Conservation (phyloP, 768 basidiomycete species). For the Tricholoma hemisulphureum region DNA sequence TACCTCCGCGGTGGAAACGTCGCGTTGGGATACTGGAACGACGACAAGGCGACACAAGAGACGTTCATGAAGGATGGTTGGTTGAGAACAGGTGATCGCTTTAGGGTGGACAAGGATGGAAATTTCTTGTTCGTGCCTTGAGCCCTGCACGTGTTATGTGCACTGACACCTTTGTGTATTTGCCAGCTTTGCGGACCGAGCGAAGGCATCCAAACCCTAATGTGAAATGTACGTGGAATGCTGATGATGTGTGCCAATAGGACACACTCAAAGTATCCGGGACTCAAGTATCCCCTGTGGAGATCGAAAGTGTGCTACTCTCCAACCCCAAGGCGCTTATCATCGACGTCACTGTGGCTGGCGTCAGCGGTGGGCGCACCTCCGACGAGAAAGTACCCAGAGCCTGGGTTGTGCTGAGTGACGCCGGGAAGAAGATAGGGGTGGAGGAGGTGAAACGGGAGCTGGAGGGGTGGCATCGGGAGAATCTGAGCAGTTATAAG, state of each 20-base stretch:
- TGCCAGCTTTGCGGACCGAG: constrained; percentile 67
- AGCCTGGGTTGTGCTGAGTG: constrained; percentile 74
- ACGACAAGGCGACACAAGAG: constrained; percentile 61
- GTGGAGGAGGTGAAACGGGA: constrained; percentile 36
- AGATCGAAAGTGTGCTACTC: constrained; percentile 68
- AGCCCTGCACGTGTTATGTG: too few relatives aligned
- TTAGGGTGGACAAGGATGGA: constrained; percentile 57
- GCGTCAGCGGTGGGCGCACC: constrained; percentile 69
- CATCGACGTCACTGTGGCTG: constrained; percentile 67
- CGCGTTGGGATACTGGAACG: constrained; percentile 70
- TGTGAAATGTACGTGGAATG: too few relatives aligned
- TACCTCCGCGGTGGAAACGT: constrained; percentile 50
- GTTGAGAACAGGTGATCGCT: constrained; percentile 73
- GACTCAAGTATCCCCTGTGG: constrained; percentile 74
- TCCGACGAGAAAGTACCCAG: constrained; percentile 72
- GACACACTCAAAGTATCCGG: constrained; percentile 83
- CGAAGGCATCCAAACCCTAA: constrained; percentile 52
- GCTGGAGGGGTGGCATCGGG: constrained; percentile 60
- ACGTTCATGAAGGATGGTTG: constrained; percentile 68
- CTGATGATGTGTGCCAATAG: constrained; percentile 29
- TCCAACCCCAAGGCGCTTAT: constrained; percentile 62
- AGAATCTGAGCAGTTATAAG: constrained; percentile 71
- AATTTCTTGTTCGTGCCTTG: constrained; percentile 53
- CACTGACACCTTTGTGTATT: neutral
- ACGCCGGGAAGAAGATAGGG: constrained; percentile 50